Evolutionary conservation across 345 rosid genomes (phyloP).

Genomic region (Abelmoschus esculentus): DNA sequence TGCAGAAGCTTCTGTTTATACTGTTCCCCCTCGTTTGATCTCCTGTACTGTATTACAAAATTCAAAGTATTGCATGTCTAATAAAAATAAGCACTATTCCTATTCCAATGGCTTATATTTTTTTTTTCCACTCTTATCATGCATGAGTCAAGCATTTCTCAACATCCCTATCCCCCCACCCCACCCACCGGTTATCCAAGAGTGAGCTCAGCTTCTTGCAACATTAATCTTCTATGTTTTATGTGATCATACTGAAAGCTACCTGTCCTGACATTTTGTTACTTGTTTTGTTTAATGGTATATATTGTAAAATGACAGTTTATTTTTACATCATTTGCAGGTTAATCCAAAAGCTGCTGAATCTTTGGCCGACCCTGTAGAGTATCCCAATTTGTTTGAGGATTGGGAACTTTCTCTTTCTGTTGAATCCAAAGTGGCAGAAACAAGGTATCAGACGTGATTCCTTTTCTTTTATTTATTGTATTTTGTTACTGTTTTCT

Average conservation of each 20-base stretch:
- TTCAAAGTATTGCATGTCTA: background rate
- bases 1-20: background rate
- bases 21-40: background rate
- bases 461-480: background rate
- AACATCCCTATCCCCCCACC: background rate
- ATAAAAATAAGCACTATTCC: background rate
- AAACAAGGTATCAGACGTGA: constrained; percentile 46
- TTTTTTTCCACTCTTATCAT: background rate
- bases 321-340: constrained; percentile 30
- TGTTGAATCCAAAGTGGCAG: constrained; percentile 65
- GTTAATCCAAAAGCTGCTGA: constrained; percentile 98
- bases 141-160: background rate
- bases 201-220: background rate
- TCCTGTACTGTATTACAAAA: background rate
- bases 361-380: constrained; percentile 96
- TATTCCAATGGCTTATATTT: background rate
- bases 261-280: background rate
- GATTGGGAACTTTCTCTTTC: constrained; percentile 97
- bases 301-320: background rate
- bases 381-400: constrained; percentile 92
- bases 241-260: background rate
- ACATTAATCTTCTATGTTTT: background rate
- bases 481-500: background rate
- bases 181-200: background rate
- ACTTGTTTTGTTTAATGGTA: background rate